Percentiles rank a stretch among this genome's conserved stretches.
These are phyloP conservation scores for Rubia balearica DNA, from an alignment of 305 asterid species.

Conservation along the genomic window DNA sequence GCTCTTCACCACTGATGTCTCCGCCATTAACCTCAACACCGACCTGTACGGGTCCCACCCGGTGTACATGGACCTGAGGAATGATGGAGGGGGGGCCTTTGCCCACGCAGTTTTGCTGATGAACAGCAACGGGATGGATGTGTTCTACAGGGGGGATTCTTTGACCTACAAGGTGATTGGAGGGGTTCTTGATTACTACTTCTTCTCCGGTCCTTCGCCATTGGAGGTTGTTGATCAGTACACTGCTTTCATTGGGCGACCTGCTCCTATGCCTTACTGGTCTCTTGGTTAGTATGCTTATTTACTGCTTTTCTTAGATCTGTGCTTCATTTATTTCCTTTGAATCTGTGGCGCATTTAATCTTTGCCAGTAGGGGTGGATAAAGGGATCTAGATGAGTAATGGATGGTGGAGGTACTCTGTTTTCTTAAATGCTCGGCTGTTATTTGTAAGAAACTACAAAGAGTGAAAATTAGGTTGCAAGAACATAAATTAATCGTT, in stretches of 20 bases:
- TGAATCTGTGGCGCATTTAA: conserved; percentile 6
- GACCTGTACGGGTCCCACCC: conserved; percentile 96
- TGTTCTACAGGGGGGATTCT: conserved; percentile 66
- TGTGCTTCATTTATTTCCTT: background rate
- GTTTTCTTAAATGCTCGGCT: too few relatives aligned
- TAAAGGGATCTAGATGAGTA: background rate
- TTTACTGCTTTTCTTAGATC: background rate
- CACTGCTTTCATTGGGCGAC: conserved; percentile 69
- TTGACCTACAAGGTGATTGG: conserved; percentile 89
- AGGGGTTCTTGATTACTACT: conserved; percentile 84
- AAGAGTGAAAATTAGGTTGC: too few relatives aligned
- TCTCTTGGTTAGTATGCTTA: conserved; percentile 54
- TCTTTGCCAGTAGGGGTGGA: background rate
- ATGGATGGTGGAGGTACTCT: background rate
- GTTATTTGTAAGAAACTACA: too few relatives aligned
- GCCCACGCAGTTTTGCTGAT: conserved; percentile 76
- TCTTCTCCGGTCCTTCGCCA: conserved; percentile 85
- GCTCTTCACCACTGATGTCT: conserved; percentile 59
- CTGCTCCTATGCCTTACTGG: conserved; percentile 99
- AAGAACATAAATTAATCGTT: too few relatives aligned
- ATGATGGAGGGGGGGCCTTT: conserved; percentile 39
- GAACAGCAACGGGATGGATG: conserved; percentile 95
- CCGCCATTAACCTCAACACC: conserved; percentile 71
- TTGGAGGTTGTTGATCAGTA: conserved; percentile 80
- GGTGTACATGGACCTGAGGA: conserved; percentile 85